Base-by-base conservation (phyloP, 108 stramenopile genomes). In the Nannochloropsis gaditana region DNA sequence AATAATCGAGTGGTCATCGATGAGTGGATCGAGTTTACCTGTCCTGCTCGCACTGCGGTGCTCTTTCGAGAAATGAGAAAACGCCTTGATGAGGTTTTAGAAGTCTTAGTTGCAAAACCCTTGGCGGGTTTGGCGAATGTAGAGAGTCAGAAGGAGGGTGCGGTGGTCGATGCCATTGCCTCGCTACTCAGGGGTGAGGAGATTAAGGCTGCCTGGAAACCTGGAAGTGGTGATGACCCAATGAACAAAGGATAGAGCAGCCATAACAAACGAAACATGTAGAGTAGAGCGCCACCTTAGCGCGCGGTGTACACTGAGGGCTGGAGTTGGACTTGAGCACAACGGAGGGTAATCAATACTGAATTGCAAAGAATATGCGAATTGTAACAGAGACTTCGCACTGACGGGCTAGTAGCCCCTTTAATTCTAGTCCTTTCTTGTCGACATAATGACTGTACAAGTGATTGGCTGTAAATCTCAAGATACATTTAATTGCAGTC, bases 41-140 rank as follows among this genome's bases (percentile, higher is more conserved):
- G 95, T 1, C 93, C 94, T 89, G 94, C 95, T 31, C 90, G 95
- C 15, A 96, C 96, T 59, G 96, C 95, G 11, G 94, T 95, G 15
- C 90, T 97, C 85, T 92, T 97, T 45, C 93, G 93, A 21, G 94
- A 93, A n/a, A 89, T 97, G 59, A 15, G 59, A 73, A 73, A 73
- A n/a, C 15, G 59, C 19, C 59, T 73, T 0, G n/a, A 73, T 73
- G 59, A 73, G 59, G 59, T 73, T 15, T 73, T 73, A 73, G 59
- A 73, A 6, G 59, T 73, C 4, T 2, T 73, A 15, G 59, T 73
- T 15, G 59, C 59, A 73, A 73, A 73, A 6, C 59, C 59, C n/a
- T 73, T 73, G 59, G 59, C 8, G 59, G 59, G 59, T n/a, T 6
- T 73, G 59, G 8, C 1, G 59, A n/a, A n/a, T 73, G n/a, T n/a